Percentiles rank a stretch among this genome's conserved stretches.
phyloP scores from a whole-genome alignment of 805 yeast genomes.

The Ogataea paraovalis region DNA sequence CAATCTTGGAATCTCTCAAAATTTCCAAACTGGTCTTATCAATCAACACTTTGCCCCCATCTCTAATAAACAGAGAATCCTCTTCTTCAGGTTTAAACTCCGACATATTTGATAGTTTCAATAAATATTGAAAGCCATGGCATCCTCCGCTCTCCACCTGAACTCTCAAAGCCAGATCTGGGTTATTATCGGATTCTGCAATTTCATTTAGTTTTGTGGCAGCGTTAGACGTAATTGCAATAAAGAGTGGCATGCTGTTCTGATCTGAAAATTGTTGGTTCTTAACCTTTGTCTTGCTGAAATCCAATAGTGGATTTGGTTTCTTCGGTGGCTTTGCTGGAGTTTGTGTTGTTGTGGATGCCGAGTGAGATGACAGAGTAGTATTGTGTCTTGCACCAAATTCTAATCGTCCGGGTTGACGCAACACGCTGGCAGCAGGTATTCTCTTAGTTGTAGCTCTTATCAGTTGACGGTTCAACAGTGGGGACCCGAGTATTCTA shows the following conservation, averaged over 20 bases:
- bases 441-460: background rate
- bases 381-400: background rate
- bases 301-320: constrained; percentile 24
- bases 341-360: background rate
- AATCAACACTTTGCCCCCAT: constrained; percentile 67
- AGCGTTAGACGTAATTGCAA: constrained; percentile 48
- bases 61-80: constrained; percentile 58
- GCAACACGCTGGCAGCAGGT: background rate
- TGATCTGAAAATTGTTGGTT: constrained; percentile 33
- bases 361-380: background rate
- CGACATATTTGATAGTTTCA: constrained; percentile 46
- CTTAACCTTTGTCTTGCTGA: constrained; percentile 28
- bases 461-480: background rate
- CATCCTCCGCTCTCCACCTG: constrained; percentile 95
- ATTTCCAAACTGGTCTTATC: constrained; percentile 80
- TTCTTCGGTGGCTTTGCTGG: constrained; percentile 4
- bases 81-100: constrained; percentile 29
- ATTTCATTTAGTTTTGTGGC: constrained; percentile 49
- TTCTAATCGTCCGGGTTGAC: background rate
- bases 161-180: constrained; percentile 62
- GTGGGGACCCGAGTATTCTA: background rate
- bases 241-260: constrained; percentile 33
- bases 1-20: constrained; percentile 79
- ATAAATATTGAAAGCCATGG: constrained; percentile 91
- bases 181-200: constrained; percentile 49